Evolutionary conservation across 257 asterid genomes (phyloP), one percentile per base, ranked within the genome.

Genomic region (Nicotiana attenuata): DNA sequence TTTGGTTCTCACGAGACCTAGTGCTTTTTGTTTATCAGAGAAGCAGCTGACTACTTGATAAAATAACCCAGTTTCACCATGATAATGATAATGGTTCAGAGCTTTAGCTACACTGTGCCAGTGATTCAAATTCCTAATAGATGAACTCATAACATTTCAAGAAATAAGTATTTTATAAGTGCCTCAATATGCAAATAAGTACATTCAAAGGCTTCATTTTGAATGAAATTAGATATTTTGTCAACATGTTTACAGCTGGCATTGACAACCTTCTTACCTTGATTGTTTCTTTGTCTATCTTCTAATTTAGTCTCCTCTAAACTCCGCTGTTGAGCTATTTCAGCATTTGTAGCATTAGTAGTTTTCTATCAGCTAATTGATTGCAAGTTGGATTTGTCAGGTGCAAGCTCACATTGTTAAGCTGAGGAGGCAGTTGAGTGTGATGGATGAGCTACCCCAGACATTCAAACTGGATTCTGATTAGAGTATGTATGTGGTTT

Each of bases 391-490:
- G n/a, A 66, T 76, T 20, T 90, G 86, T 83, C 65, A 92, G 97
- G 97, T 91, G 87, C 97, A 92, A 89, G 91, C 92, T 63, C 94
- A 92, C 88, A 92, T 92, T 82, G 81, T 85, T 86, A 92, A 90
- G 87, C 91, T 91, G 82, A 87, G 93, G 85, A 91, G 97, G 87
- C 94, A 91, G 75, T 81, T 92, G 89, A 93, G 89, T 83, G 67
- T 89, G 85, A 64, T 91, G 67, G 97, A 92, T 65, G 94, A 88
- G 84, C 85, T 67, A 71, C 93, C 92, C 71, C 97, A 88, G 87
- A 76, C 91, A 81, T 75, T 87, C 82, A 90, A 89, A 71, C 91
- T 88, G 83, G 87, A 88, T 65, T 87, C 89, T 83, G 90, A 84
- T 86, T 81, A 87, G 88, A 85, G 78, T 82, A 56, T 41, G 53